Base-by-base conservation (phyloP, 805 yeast species). In the Wickerhamomyces tratensis region DNA sequence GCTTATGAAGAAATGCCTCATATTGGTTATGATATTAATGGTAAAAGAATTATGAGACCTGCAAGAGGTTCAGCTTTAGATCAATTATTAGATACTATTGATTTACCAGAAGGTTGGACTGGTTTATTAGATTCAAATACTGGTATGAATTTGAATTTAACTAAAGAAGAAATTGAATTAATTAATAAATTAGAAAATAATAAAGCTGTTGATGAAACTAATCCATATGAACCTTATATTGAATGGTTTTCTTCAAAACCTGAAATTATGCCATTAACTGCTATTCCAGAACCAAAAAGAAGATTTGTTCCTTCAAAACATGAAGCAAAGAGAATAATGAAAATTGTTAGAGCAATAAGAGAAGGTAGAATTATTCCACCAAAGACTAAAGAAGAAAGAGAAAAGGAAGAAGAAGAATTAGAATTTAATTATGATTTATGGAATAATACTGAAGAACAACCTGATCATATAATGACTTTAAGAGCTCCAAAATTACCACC, bases 1-100 rank as follows among this genome's bases (percentile, higher is more conserved):
- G 96, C 96, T 2, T 93, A 93, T 59, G 98, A 93, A 43, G 95
- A 89, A 63, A 84, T 83, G 80, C 98, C 98, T 1, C 98, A 93
- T 59, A 79, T 93, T 46, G 98, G 98, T 44, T 93, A 93, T 62
- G 91, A 87, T 61, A 89, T 93, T 55, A 93, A 93, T 60, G 98
- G 99, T 56, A 91, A 89, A 61, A 78, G 98, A 58, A 89, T 93
- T 58, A 91, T 93, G 98, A 79, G 99, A 62, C 99, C 99, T 11
- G 98, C 98, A 9, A 83, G 86, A 55, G 96, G 97, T 12, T 79
- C 94, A 44, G 98, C 98, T 2, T 72, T 93, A 50, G 98, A 93
- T 57, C 84, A 82, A 55, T 72, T 93, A 48, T 68, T 93, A 49
- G 98, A 91, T 57, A 71, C 80, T 30, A 93, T 93, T 46, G 99